Percentiles rank a stretch among this genome's conserved stretches.
These are phyloP conservation scores for Terfezia boudieri DNA, from an alignment of 495 filamentous ascomycete genomes.

Conservation along the genomic window DNA sequence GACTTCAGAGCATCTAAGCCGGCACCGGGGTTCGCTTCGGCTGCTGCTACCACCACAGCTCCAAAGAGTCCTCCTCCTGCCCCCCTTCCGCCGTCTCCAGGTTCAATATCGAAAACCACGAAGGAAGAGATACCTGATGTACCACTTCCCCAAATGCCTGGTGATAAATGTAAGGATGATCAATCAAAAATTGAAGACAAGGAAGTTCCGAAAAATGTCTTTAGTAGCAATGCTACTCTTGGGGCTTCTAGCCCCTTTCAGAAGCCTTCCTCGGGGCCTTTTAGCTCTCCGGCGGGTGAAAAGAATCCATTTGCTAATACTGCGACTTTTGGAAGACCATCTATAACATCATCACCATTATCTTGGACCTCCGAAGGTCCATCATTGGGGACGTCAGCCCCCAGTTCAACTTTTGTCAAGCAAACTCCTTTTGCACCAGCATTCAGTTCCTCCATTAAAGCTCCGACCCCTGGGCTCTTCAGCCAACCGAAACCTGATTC, in stretches of 20 bases:
- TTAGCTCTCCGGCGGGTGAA: constrained; percentile 1
- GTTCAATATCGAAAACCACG: not conserved
- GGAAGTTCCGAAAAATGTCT: not conserved
- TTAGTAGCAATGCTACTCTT: not conserved
- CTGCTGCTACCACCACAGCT: not conserved
- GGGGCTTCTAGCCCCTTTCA: not conserved
- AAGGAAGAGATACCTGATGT: not conserved
- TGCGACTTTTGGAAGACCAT: not conserved
- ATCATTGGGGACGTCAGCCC: not conserved
- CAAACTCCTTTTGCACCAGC: too few relatives aligned
- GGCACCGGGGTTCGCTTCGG: too few relatives aligned
- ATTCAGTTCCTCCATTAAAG: too few relatives aligned
- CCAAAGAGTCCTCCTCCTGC: not conserved
- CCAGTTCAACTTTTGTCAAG: too few relatives aligned
- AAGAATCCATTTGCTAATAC: constrained; percentile 2
- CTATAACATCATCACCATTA: not conserved
- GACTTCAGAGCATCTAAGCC: too few relatives aligned
- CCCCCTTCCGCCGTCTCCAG: not conserved
- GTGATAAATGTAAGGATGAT: not conserved
- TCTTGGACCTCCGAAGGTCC: not conserved
- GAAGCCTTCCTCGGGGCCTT: constrained; percentile 1
- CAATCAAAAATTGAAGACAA: not conserved
- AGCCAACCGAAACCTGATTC: too few relatives aligned
- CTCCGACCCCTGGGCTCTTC: too few relatives aligned
- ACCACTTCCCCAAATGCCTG: not conserved